phyloP scores from a whole-genome alignment of 2,329 filamentous ascomycete species.

The Pseudogymnoascus sp. region DNA sequence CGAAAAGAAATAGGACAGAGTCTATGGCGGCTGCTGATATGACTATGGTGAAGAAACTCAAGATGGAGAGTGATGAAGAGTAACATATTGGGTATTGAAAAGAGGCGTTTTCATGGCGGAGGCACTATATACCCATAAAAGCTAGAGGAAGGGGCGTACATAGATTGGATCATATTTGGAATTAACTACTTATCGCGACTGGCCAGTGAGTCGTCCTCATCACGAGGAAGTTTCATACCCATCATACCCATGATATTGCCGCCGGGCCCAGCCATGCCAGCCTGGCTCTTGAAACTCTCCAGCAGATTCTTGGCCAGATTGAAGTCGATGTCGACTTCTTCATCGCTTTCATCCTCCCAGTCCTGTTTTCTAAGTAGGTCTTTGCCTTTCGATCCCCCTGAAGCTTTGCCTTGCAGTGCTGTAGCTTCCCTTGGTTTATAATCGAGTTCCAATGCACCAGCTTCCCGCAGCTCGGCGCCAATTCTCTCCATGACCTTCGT shows the following conservation, averaged over 20 bases:
- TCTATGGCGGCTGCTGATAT: conserved; percentile 13
- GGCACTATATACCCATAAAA: conserved; percentile 10
- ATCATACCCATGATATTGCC: conserved; percentile 82
- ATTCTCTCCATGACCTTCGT: conserved; percentile 58
- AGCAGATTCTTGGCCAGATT: conserved; percentile 85
- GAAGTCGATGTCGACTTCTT: conserved; percentile 70
- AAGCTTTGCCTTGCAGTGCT: conserved; percentile 22
- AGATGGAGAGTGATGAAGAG: conserved; percentile 12
- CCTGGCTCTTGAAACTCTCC: conserved; percentile 88
- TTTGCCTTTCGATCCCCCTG: neutral
- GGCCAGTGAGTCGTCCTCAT: conserved; percentile 50
- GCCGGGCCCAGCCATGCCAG: conserved; percentile 74
- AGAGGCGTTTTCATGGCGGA: conserved; percentile 16
- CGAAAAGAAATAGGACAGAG: conserved; percentile 21
- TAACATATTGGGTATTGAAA: conserved; percentile 11
- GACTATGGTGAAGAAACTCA: conserved; percentile 19
- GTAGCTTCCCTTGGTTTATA: conserved; percentile 28
- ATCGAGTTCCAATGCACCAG: conserved; percentile 56
- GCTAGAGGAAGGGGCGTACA: neutral
- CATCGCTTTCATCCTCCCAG: conserved; percentile 42
- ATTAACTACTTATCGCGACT: neutral
- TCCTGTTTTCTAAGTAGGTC: conserved; percentile 17
- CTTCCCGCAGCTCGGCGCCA: conserved; percentile 62
- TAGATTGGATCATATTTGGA: neutral
- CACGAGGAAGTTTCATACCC: conserved; percentile 72